Evolutionary conservation across 768 basidiomycete genomes (phyloP), one percentile per base, ranked within the genome.

Genomic region (Auricularia heimuer): DNA sequence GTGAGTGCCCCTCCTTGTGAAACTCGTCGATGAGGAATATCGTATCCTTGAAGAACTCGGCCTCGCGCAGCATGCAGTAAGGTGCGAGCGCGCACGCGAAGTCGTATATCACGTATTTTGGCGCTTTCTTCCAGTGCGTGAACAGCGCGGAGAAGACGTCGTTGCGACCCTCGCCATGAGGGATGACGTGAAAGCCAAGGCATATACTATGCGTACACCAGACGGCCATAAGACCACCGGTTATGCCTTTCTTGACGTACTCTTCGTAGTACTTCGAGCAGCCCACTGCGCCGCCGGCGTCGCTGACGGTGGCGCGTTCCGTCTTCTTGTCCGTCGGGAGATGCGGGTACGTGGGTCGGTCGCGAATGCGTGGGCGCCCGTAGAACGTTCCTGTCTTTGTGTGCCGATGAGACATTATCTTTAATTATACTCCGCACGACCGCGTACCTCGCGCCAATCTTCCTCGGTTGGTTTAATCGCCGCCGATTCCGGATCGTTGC

Each of bases 71-170:
- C 70, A 75, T 70, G 66, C 72, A 76, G 62, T 77, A 77, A 3
- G 76, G 73, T 2, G 72, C 74, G 1, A 76, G 64, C 10, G 68
- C 70, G 67, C 75, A 76, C 2, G 75, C 74, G 63, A 75, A 75
- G 65, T 76, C 74, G 62, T 76, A 75, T 16, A 77, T 65, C 2
- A 77, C 64, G 10, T 66, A 54, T 34, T 70, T 66, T 8, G 74
- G 76, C 0, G 75, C 70, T n/a, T 35, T 70, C 10, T 66, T 47
- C 73, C 73, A 78, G 1, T 68, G 68, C 1, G 77, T 79, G 12
- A 76, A 67, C 1, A 79, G 68, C 0, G 78, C 77, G 1, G 74
- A 77, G 64, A 79, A 79, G 0, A 78, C 75, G 67, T 78, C 75
- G 64, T 79, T 77, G 1, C 74, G 47, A 3, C 77, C 77, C 66